Evolutionary conservation across 805 yeast genomes (phyloP), one percentile per base, ranked within the genome.

Genomic region (Saccharomyces paradoxus): DNA sequence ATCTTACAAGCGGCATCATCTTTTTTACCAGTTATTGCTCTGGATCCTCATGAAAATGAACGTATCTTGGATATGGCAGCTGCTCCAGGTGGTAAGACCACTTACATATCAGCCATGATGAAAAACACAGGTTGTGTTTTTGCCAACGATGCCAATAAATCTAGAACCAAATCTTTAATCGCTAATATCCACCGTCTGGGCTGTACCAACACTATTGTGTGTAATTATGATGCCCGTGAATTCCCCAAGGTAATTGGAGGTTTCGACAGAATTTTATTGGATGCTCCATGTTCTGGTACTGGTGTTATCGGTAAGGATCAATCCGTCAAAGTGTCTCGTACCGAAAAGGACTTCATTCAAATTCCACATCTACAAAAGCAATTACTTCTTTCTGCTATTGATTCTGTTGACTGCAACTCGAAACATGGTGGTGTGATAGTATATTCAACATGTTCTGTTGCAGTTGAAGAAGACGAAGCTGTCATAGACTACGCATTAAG

Each of bases 201-300:
- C 6, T 94, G 98, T 73, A 87, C 90, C 50, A 94, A 94, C 74
- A 90, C 98, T 48, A 86, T 94, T 68, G 98, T 94, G 32, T 91
- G 97, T 74, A 87, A 94, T 72, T 91, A 94, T 71, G 99, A 94
- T 74, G 99, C 98, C 46, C 84, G 98, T 73, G 97, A 92, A 72
- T 94, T 94, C 70, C 98, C 99, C 50, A 89, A 89, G 71, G 97
- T 94, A 41, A 89, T 94, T 69, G 99, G 99, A 62, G 99, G 99
- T 0, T 94, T 94, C 64, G 98, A 94, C 71, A 83, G 99, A 73
- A 84, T 94, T 44, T 75, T 94, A 60, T 77, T 94, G 63, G 99
- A 94, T 78, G 99, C 99, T 32, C 99, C 99, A 61, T 94, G 99
- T 75, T 90, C 99, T 6, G 99, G 99, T 76, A 92, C 99, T 2